phyloP scores from a whole-genome alignment of 106 monocot species.

The Dendrobium catenatum region DNA sequence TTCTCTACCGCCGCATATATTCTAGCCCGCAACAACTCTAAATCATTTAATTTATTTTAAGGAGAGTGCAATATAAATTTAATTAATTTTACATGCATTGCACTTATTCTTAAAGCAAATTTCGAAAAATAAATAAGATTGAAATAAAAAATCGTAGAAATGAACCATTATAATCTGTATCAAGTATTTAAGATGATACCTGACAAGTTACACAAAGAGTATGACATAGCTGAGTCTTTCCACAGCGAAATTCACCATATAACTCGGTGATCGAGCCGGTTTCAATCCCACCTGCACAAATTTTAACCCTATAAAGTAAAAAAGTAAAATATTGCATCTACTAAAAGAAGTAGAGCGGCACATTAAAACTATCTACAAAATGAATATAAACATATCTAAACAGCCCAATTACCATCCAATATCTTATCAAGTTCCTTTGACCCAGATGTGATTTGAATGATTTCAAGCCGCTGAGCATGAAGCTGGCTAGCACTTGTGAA shows the following conservation, averaged over 20 bases:
- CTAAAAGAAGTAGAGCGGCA: neutral
- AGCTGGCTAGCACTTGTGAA: conserved; percentile 99
- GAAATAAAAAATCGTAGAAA: neutral
- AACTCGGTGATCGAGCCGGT: conserved; percentile 98
- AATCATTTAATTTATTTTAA: too few species aligned
- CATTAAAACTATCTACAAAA: neutral
- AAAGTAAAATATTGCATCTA: neutral
- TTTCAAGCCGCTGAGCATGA: conserved; percentile 91
- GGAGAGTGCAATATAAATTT: too few species aligned
- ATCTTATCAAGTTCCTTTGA: conserved; percentile 93
- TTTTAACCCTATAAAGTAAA: neutral
- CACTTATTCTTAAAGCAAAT: too few species aligned
- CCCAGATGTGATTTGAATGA: conserved; percentile 95
- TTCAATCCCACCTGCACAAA: conserved; percentile 78
- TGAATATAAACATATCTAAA: neutral
- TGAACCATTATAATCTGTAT: neutral
- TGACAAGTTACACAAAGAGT: conserved; percentile 97
- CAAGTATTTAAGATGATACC: conserved; percentile 23
- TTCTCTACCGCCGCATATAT: too few species aligned
- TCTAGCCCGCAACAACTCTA: too few species aligned
- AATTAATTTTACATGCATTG: too few species aligned
- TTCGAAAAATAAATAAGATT: neutral
- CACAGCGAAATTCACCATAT: conserved; percentile 92
- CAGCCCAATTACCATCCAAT: conserved; percentile 60
- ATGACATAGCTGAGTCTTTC: conserved; percentile 92